Evolutionary conservation across 2,329 filamentous ascomycete genomes (phyloP).

Genomic region (Ophiostoma australiae): DNA sequence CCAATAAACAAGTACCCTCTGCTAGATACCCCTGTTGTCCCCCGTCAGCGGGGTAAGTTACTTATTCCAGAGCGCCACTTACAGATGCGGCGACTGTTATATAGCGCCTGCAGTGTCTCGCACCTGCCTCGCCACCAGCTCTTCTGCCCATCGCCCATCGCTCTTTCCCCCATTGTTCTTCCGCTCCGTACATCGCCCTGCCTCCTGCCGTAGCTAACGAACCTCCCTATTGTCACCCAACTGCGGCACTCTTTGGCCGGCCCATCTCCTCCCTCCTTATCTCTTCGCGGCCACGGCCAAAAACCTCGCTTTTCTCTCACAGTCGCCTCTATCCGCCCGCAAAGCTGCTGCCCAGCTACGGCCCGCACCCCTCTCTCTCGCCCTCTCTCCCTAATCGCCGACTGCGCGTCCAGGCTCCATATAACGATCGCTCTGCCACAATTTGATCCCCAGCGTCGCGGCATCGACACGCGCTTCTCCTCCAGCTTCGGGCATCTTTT

Average conservation of each 20-base stretch:
- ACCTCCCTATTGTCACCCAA: constrained; percentile 18
- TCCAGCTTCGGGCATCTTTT: background rate
- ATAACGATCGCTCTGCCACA: constrained; percentile 8
- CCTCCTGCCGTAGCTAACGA: background rate
- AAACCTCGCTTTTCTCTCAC: background rate
- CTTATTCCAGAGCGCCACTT: background rate
- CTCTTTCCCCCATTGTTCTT: constrained; percentile 18
- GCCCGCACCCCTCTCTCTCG: background rate
- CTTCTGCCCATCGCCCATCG: background rate
- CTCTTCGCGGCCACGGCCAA: background rate
- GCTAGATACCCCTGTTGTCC: constrained; percentile 6
- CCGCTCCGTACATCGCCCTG: constrained; percentile 24
- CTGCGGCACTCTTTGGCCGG: background rate
- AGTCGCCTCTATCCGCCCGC: background rate
- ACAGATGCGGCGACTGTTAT: constrained; percentile 1
- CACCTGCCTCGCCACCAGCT: background rate
- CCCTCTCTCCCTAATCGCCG: constrained; percentile 8
- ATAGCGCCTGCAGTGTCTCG: constrained; percentile 12
- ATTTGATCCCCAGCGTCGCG: constrained; percentile 10
- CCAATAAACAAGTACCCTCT: background rate
- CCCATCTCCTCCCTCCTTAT: too few species aligned
- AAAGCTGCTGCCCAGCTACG: background rate
- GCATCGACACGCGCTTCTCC: constrained; percentile 10
- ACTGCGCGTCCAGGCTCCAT: constrained; percentile 12
- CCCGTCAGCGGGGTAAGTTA: constrained; percentile 20